Percentiles rank a stretch among this genome's conserved stretches.
Evolutionary conservation across 2,329 filamentous ascomycete genomes (phyloP).

Genomic region (Monilinia vaccinii-corymbosi): DNA sequence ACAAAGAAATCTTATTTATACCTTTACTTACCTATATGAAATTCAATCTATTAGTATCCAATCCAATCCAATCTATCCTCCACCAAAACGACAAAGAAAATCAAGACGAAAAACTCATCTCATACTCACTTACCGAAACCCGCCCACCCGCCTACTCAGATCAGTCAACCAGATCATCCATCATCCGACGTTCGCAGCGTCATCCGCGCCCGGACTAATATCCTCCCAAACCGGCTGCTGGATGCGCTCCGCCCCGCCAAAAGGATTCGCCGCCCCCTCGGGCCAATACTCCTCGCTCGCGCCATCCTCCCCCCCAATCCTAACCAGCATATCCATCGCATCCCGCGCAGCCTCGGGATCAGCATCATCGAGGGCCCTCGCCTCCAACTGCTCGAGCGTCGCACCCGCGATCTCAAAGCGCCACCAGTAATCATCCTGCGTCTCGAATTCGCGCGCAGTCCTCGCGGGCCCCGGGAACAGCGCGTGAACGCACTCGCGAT

Average conservation of each 20-base stretch:
- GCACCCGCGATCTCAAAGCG: neutral
- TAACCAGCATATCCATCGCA: neutral
- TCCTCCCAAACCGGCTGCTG: neutral
- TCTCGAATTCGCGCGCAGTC: accelerated
- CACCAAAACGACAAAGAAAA: too few relatives aligned
- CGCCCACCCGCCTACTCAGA: too few relatives aligned
- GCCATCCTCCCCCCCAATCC: neutral
- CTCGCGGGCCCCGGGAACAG: neutral
- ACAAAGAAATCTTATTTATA: too few relatives aligned
- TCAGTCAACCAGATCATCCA: too few relatives aligned
- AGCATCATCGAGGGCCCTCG: accelerated
- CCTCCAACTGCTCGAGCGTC: neutral
- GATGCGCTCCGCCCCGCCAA: accelerated
- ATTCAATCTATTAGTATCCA: too few relatives aligned
- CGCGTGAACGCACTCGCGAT: accelerated
- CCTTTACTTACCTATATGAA: too few relatives aligned
- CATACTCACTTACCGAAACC: too few relatives aligned
- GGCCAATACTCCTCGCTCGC: neutral
- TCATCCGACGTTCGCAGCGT: neutral
- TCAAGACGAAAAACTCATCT: too few relatives aligned
- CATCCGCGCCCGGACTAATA: neutral
- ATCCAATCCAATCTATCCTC: too few relatives aligned
- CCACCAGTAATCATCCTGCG: neutral
- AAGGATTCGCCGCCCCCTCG: neutral
- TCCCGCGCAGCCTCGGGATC: accelerated